Base-by-base conservation (phyloP, 306 rosid genomes). In the Medicago truncatula region DNA sequence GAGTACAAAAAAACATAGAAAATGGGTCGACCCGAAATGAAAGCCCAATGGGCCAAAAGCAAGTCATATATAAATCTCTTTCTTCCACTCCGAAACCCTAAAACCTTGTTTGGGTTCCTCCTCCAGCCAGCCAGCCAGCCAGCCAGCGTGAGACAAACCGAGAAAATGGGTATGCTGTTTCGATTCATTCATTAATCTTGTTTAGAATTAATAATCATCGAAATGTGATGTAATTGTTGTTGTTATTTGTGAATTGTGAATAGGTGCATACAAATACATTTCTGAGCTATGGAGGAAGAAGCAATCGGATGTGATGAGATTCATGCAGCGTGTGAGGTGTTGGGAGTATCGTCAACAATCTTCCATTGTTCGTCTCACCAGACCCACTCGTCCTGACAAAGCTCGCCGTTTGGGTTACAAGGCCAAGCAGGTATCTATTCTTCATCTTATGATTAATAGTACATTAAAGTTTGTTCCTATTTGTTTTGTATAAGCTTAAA, bases 211-310 rank as follows among this genome's bases (percentile, higher is more conserved):
- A 21, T 21, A 21, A 25, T 25, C 3, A 25, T 47, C 5, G 36
- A 31, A 31, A 31, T 31, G 0, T 31, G 2, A 49, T 49, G 18
- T 13, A 28, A 28, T 28, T 28, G 49, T 6, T 50, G 8, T 0
- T n/a, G 31, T 28, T 28, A 28, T 28, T 28, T 28, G 3, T 25
- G 28, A 25, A 25, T 15, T 12, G 16, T 23, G 9, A 61, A 41
- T 14, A 93, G 98, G 97, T 74, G 97, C 98, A 4, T 93, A 93
- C 90, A 91, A 91, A 84, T 93, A 93, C 14, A 90, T 88, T 6
- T 91, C 98, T 1, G 98, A 93, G 90, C 81, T 93, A 66, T 93
- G 98, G 98, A 81, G 98, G 78, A 93, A 91, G 91, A 93, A 93
- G 71, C 97, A 93, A 20, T 88, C 93, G 0, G 98, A 93, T 84